Base-by-base conservation (phyloP, 108 stramenopile species). In the Nitzschia sp. region DNA sequence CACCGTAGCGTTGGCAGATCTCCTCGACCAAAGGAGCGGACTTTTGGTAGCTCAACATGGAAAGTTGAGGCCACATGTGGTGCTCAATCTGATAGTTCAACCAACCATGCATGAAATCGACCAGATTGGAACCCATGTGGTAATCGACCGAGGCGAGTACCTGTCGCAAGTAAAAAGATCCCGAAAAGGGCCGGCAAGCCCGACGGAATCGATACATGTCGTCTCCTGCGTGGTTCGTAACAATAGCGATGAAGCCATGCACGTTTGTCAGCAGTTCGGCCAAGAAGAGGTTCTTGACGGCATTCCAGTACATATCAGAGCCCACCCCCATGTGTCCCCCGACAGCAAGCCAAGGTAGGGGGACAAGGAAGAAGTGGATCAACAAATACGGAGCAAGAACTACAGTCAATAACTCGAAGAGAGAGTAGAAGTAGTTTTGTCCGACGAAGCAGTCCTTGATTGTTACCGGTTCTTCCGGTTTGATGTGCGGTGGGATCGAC, bases 61-160 rank as follows among this genome's bases (percentile, higher is more conserved):
- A 70, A 18, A 87, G 64, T 35, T 84, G 83, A 29, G 89, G 89
- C 85, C 84, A 86, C 38, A 86, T 46, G 59, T 90, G 89, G 48
- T 87, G 85, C 66, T 87, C 89, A 47, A 87, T 87, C 61, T 90
- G 89, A 54, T 90, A 90, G 67, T 84, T 84, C 25, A 90, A 66
- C 75, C 76, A 90, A 36, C 89, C 89, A 36, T 90, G 89, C n/a
- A 66, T 56, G 59, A 86, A 86, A 68, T 90, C 89, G 9, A 85
- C 34, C 27, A 61, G 46, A 55, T 90, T 84, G n/a, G 67, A 82
- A 19, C 89, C 89, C 32, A 59, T 70, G 42, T 54, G 46, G 46
- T 60, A 87, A 53, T 90, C 78, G 34, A 73, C 74, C 19, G 82
- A 83, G 17, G 72, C 80, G 13, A 90, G 66, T 28, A 90, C 71